phyloP scores from a whole-genome alignment of 75 land plant genomes.

The Picea sitchensis region DNA sequence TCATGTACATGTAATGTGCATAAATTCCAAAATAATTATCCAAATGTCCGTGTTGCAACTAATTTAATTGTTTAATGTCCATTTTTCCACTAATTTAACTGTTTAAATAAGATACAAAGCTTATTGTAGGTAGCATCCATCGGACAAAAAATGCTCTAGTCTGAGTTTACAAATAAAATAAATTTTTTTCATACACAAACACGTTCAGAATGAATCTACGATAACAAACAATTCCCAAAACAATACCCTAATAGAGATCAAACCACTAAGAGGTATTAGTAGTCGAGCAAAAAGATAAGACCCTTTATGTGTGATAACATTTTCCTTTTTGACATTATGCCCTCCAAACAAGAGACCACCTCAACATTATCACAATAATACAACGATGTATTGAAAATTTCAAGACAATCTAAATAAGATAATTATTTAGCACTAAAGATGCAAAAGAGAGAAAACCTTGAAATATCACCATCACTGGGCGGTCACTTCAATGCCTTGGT shows the following conservation, averaged over 20 bases:
- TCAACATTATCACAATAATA: background rate
- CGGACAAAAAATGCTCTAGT: no score
- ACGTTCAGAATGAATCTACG: background rate
- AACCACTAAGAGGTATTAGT: conserved; percentile 47
- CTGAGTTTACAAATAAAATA: no score
- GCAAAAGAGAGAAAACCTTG: conserved; percentile 29
- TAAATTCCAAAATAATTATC: no score
- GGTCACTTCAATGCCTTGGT: conserved; percentile 28
- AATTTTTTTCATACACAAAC: no score
- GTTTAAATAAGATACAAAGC: no score
- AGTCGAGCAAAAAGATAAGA: conserved; percentile 42
- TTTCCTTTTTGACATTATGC: conserved; percentile 19
- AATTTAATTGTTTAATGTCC: no score
- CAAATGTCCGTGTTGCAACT: no score
- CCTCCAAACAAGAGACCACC: conserved; percentile 22
- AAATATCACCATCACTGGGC: conserved; percentile 17
- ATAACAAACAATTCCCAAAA: background rate
- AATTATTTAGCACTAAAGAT: background rate
- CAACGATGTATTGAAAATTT: background rate
- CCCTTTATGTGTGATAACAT: conserved; percentile 23
- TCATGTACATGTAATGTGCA: no score
- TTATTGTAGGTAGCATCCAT: no score
- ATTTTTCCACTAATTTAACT: no score
- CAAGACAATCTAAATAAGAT: background rate
- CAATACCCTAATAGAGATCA: conserved; percentile 44